Percentiles rank a stretch among this genome's conserved stretches.
These are phyloP conservation scores for Fusarium ambrosium DNA, from an alignment of 2,329 filamentous ascomycete species.

Conservation along the genomic window DNA sequence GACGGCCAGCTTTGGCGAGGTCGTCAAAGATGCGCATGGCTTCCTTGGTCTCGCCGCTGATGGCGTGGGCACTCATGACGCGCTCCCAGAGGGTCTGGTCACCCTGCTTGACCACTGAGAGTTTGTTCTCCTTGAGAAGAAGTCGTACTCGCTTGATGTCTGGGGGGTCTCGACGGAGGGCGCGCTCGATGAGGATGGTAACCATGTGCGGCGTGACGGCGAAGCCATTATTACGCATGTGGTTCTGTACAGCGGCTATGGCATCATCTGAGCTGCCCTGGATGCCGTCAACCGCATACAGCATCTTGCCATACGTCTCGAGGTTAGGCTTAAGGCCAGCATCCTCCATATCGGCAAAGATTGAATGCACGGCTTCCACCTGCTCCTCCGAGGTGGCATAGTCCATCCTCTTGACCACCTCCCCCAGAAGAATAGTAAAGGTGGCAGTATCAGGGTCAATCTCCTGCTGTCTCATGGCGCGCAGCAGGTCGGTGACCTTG, in stretches of 20 bases:
- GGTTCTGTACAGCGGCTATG: slow-evolving; percentile 71
- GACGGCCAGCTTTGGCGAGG: slow-evolving; percentile 55
- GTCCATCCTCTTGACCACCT: slow-evolving; percentile 60
- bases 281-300: slow-evolving; percentile 63
- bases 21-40: slow-evolving; percentile 65
- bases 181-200: slow-evolving; percentile 79
- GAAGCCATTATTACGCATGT: slow-evolving; percentile 70
- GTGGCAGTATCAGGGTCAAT: slow-evolving; percentile 76
- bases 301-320: slow-evolving; percentile 77
- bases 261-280: slow-evolving; percentile 59
- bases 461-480: slow-evolving; percentile 68
- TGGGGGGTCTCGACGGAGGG: slow-evolving; percentile 71
- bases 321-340: slow-evolving; percentile 71
- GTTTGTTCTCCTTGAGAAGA: slow-evolving; percentile 70
- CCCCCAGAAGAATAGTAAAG: slow-evolving; percentile 79
- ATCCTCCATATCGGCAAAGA: slow-evolving; percentile 70
- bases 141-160: slow-evolving; percentile 71
- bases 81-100: slow-evolving; percentile 80
- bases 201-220: slow-evolving; percentile 75
- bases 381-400: slow-evolving; percentile 63
- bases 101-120: slow-evolving; percentile 51
- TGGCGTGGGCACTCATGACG: slow-evolving; percentile 76
- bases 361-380: slow-evolving; percentile 61
- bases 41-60: slow-evolving; percentile 61
- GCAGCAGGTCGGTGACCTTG: slow-evolving; percentile 67